Evolutionary conservation across 257 asterid genomes (phyloP).

Genomic region (Primulina eburnea): DNA sequence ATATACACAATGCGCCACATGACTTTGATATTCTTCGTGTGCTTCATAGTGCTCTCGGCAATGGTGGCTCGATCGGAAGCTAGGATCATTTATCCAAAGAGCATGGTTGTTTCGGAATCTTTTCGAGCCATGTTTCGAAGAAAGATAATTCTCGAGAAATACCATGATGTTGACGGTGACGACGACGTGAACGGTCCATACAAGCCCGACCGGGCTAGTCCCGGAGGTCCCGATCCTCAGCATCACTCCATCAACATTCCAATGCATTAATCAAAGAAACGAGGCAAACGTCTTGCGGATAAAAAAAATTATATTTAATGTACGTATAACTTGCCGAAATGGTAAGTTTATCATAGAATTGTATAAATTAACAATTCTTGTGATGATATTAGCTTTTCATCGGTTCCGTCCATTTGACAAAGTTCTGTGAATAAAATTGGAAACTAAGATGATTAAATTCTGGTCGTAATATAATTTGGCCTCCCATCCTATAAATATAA

Average conservation of each 20-base stretch:
- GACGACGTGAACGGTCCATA: constrained; percentile 14
- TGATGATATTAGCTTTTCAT: too few species aligned
- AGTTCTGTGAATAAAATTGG: background rate
- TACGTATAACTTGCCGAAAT: too few species aligned
- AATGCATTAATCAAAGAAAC: background rate
- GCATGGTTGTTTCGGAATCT: constrained; percentile 6
- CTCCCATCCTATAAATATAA: background rate
- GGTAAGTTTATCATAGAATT: background rate
- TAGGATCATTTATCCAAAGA: background rate
- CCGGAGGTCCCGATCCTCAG: constrained; percentile 58
- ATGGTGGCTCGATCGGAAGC: constrained; percentile 23
- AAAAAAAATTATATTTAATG: background rate
- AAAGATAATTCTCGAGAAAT: constrained; percentile 20
- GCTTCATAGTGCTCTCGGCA: constrained; percentile 31
- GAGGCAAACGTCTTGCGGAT: background rate
- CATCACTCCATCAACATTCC: constrained; percentile 36
- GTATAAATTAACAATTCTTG: background rate
- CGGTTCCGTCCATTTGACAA: background rate
- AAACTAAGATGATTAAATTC: too few species aligned
- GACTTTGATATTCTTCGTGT: constrained; percentile 28
- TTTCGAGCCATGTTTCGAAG: constrained; percentile 34
- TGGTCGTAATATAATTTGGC: background rate
- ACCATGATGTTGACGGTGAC: constrained; percentile 7
- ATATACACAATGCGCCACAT: constrained; percentile 18
- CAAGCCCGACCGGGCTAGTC: constrained; percentile 32